Conservation (phyloP, 495 filamentous ascomycete genomes). For the Eremomyces bilateralis region DNA sequence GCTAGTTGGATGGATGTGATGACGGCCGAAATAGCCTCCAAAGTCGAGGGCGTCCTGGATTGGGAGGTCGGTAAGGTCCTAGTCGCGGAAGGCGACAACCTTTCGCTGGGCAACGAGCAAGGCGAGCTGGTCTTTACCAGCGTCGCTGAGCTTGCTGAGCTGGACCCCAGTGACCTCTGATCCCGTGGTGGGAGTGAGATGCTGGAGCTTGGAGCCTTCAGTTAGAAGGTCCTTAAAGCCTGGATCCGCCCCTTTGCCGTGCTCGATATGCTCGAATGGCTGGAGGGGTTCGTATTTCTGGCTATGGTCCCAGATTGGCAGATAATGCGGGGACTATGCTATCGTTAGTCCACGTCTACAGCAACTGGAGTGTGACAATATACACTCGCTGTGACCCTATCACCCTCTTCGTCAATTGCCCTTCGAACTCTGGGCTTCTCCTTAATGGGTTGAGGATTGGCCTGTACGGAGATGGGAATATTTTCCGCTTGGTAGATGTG, state of each 20-base stretch:
- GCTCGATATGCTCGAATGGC: constrained; percentile 50
- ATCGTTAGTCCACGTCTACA: no score
- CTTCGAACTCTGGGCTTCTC: no score
- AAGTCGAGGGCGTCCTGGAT: constrained; percentile 50
- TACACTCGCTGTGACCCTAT: no score
- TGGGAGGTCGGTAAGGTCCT: constrained; percentile 56
- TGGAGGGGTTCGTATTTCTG: constrained; percentile 34
- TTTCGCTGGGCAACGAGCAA: constrained; percentile 58
- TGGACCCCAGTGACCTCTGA: constrained; percentile 59
- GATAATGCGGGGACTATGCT: constrained; percentile 54
- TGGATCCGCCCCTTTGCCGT: constrained; percentile 48
- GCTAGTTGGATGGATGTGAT: constrained; percentile 65
- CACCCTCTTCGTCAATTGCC: no score
- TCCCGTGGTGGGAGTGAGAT: constrained; percentile 55
- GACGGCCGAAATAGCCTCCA: constrained; percentile 57
- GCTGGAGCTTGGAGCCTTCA: constrained; percentile 23
- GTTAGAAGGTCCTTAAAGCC: constrained; percentile 46
- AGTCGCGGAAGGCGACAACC: constrained; percentile 57
- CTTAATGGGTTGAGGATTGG: no score
- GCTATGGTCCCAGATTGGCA: constrained; percentile 46
- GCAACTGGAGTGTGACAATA: no score
- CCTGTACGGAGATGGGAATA: no score
- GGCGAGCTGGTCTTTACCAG: constrained; percentile 63
- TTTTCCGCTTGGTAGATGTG: no score
- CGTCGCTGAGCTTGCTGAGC: constrained; percentile 39